Evolutionary conservation across 2,329 filamentous ascomycete species (phyloP).

Genomic region (Hirsutella thompsonii): DNA sequence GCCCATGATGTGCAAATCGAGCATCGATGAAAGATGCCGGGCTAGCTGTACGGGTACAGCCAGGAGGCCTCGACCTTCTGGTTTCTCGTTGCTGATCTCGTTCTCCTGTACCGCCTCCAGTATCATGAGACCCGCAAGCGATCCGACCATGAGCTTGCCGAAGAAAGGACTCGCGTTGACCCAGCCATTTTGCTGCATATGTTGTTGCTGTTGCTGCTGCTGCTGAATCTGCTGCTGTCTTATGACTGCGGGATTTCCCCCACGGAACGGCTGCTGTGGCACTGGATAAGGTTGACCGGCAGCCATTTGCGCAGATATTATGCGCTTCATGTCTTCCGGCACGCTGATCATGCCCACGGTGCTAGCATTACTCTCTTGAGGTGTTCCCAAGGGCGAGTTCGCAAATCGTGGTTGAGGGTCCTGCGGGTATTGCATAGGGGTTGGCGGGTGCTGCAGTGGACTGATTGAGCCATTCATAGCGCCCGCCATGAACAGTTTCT

Average conservation of each 20-base stretch:
- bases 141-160: constrained; percentile 82
- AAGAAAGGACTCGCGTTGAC: constrained; percentile 41
- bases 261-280: constrained; percentile 32
- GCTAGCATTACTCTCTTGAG: constrained; percentile 26
- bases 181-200: constrained; percentile 41
- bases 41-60: constrained; percentile 50
- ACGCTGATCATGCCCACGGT: constrained; percentile 49
- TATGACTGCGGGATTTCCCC: constrained; percentile 28
- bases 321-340: constrained; percentile 53
- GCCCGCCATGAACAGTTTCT: constrained; percentile 67
- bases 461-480: constrained; percentile 53
- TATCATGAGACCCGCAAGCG: constrained; percentile 83
- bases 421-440: constrained; percentile 35
- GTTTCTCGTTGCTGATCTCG: constrained; percentile 49
- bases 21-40: constrained; percentile 28
- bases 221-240: constrained; percentile 46
- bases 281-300: constrained; percentile 40
- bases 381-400: constrained; percentile 28
- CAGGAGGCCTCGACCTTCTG: constrained; percentile 54
- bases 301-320: constrained; percentile 43
- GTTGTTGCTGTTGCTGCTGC: constrained; percentile 31
- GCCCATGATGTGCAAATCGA: constrained; percentile 41
- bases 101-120: constrained; percentile 64
- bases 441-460: constrained; percentile 39
- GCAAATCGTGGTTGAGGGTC: constrained; percentile 31